Conservation (phyloP, 73 alveolate species). For the Effrenium voratum region DNA sequence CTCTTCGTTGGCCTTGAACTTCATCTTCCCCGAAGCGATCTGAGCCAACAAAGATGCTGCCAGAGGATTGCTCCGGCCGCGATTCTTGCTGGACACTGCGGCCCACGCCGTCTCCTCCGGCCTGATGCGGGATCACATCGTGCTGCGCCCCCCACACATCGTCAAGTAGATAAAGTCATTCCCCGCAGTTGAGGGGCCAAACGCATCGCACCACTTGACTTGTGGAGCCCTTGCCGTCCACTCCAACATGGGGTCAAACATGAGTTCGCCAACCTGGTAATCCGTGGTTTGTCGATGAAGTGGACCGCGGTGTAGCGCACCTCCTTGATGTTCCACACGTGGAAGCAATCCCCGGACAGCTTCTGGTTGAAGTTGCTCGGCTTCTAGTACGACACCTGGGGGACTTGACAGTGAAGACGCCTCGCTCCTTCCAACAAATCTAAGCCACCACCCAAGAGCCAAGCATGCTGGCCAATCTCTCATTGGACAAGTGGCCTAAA, state of each 20-base stretch:
- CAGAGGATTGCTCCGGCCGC: background rate
- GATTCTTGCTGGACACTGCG: background rate
- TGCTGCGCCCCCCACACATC: background rate
- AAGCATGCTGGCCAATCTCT: background rate
- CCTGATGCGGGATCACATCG: background rate
- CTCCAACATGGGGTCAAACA: background rate
- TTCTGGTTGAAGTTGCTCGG: constrained; percentile 30
- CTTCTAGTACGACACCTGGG: background rate
- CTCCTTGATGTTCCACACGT: constrained; percentile 5
- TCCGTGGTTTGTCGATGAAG: background rate
- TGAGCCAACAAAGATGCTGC: background rate
- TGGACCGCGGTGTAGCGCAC: background rate
- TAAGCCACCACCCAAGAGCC: background rate
- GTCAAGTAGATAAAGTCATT: background rate
- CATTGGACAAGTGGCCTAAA: constrained; percentile 31
- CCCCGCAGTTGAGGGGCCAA: background rate
- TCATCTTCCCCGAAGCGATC: background rate
- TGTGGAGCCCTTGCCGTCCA: background rate
- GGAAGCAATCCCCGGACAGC: constrained; percentile 4
- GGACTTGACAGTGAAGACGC: background rate
- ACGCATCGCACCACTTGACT: background rate
- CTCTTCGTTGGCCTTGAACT: background rate
- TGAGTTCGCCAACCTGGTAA: background rate
- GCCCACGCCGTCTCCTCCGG: background rate
- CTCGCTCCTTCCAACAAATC: background rate